Evolutionary conservation across 2,329 filamentous ascomycete genomes (phyloP), one percentile per base, ranked within the genome.

Genomic region (Exophiala xenobiotica): DNA sequence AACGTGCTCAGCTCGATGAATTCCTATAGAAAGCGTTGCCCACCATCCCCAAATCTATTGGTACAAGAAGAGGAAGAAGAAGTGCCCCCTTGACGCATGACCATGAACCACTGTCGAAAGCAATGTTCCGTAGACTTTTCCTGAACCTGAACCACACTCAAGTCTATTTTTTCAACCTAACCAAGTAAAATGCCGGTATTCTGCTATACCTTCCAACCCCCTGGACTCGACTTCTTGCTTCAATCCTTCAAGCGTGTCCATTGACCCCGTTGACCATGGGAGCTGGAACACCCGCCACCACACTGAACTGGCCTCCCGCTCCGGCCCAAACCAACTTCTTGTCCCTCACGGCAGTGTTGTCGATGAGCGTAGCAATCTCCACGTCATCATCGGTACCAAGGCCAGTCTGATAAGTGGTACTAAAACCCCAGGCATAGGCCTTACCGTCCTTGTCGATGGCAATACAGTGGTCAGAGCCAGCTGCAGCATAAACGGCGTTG

Each of bases 401-500:
- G 8, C 88, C 88, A 3, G 87, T 90, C 72, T 92, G 88, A 69
- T 89, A 91, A 63, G 86, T 90, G 40, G 81, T 82, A 9, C 81
- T 86, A 73, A 92, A 92, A 3, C 88, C 88, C 88, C 88, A 93
- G 2, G 81, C 82, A 70, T 84, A 90, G 2, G 84, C 86, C 61
- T 82, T 81, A 55, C 88, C 88, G 19, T 84, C 78, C 39, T 74
- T 73, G 58, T 82, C 83, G 60, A 95, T 76, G 26, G 82, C 86
- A 51, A 93, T 82, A 56, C 78, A 85, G 69, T 89, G 87, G 64
- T 93, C 88, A 1, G 82, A 83, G 37, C 83, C 86, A 38, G 84
- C 81, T 7, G 81, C 76, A 41, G 86, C 81, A 16, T 71, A 72
- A 7, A 71, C 72, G 8, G 83, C 79, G 27, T 83, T 74, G 24